These are phyloP conservation scores for Porcisia hertigi DNA, from an alignment of 208 protist species.

Conservation along the genomic window DNA sequence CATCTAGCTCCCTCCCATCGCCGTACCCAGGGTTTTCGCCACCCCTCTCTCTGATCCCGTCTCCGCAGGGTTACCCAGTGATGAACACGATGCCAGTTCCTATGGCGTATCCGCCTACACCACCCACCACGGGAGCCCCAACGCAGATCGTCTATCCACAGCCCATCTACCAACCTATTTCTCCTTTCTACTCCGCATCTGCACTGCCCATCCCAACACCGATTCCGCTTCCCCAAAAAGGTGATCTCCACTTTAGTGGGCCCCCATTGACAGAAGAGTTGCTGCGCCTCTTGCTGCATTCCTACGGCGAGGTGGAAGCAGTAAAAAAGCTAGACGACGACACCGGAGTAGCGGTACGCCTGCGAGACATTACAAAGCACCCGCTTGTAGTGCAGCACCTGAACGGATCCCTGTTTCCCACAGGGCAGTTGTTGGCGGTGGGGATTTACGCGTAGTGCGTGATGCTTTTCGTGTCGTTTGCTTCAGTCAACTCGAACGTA, in stretches of 20 bases:
- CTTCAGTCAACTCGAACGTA: not conserved
- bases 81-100: constrained; percentile 49
- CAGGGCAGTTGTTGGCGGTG: constrained; percentile 68
- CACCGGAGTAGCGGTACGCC: constrained; percentile 54
- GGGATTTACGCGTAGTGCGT: constrained; percentile 61
- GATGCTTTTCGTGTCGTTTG: not conserved
- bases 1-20: constrained; percentile 28
- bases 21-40: constrained; percentile 34
- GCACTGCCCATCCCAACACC: constrained; percentile 38
- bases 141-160: constrained; percentile 54
- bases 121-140: constrained; percentile 22
- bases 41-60: constrained; percentile 52
- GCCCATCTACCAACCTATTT: constrained; percentile 29
- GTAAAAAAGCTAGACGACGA: constrained; percentile 51
- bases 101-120: constrained; percentile 53
- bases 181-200: constrained; percentile 28
- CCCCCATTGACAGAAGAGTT: constrained; percentile 57
- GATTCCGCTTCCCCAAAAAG: constrained; percentile 51
- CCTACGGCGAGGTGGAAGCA: constrained; percentile 63
- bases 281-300: constrained; percentile 60
- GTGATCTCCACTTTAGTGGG: constrained; percentile 76
- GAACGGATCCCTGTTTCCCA: constrained; percentile 74
- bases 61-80: constrained; percentile 53
- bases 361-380: constrained; percentile 59
- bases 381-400: constrained; percentile 69